Evolutionary conservation across 306 rosid species (phyloP), one percentile per base, ranked within the genome.

Genomic region (Trifolium dubium): DNA sequence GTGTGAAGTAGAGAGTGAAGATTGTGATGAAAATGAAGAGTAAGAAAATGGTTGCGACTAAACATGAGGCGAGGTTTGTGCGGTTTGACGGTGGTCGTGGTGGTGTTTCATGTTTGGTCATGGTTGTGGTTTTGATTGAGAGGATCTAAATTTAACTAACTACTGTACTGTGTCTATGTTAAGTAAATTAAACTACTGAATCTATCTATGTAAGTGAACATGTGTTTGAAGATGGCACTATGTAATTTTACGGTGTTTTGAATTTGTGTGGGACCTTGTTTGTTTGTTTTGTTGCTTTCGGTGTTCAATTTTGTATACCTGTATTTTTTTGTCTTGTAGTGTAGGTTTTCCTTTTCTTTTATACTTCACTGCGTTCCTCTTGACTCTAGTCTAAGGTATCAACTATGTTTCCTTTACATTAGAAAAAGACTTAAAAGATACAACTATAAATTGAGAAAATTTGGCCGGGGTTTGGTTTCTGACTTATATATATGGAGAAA

Each of bases 11-110:
- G 64, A 93, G 89, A 11, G 88, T 77, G 76, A 87, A 82, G 64
- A 80, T 11, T 35, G 85, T 65, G 58, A 91, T 85, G 53, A 91
- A 19, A 2, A 91, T 14, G 86, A 91, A 86, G 29, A 86, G 30
- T 8, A 94, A 68, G 89, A 91, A 91, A 66, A 91, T 59, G 6
- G 94, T 84, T 64, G 98, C 98, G 1, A 91, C 97, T 3, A 88
- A 32, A 76, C 98, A 94, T 0, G 98, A 94, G 0, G 98, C 98
- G 0, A 94, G 73, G 92, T 91, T 94, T n/a, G 97, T 89, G 5
- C 94, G 83, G 14, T 89, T 90, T 0, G 93, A 88, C 5, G 85
- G 83, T 1, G 88, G 47, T 8, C 13, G 47, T 9, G 86, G 80
- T 1, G 88, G 84, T 8, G 73, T 77, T 40, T 77, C 85, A 2